Evolutionary conservation across 306 rosid genomes (phyloP).

Genomic region (Prunus salicina): DNA sequence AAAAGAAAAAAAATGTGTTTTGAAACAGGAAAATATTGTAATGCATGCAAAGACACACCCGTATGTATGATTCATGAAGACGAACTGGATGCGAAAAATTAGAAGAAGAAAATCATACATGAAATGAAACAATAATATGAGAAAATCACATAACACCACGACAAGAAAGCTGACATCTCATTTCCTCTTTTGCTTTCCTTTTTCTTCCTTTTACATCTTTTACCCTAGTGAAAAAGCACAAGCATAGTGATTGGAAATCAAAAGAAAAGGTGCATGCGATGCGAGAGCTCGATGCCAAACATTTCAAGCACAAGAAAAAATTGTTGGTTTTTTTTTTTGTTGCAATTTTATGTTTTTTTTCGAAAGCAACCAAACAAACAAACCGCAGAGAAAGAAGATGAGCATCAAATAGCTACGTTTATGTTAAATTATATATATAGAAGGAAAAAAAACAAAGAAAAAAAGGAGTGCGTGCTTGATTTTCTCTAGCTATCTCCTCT

Average conservation of each 20-base stretch:
- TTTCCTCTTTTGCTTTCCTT: background rate
- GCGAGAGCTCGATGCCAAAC: background rate
- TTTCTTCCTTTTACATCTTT: slow-evolving; percentile 4
- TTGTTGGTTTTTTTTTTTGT: background rate
- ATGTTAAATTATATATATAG: background rate
- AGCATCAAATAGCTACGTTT: background rate
- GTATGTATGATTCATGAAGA: no score
- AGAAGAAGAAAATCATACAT: no score
- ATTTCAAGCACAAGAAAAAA: background rate
- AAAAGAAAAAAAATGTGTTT: background rate
- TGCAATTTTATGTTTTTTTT: background rate
- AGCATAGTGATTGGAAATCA: background rate
- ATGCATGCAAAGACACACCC: no score
- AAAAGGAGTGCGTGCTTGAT: no score
- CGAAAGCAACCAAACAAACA: background rate
- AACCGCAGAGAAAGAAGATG: background rate
- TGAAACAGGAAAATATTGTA: background rate
- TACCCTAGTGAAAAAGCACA: slow-evolving; percentile 6
- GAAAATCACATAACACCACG: background rate
- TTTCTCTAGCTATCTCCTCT: background rate
- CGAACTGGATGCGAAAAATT: no score
- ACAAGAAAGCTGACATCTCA: background rate
- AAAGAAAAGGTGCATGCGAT: slow-evolving; percentile 7
- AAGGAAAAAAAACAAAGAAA: background rate
- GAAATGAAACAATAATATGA: background rate